Evolutionary conservation across 75 land plant species (phyloP).

Genomic region (Cryptomeria japonica): DNA sequence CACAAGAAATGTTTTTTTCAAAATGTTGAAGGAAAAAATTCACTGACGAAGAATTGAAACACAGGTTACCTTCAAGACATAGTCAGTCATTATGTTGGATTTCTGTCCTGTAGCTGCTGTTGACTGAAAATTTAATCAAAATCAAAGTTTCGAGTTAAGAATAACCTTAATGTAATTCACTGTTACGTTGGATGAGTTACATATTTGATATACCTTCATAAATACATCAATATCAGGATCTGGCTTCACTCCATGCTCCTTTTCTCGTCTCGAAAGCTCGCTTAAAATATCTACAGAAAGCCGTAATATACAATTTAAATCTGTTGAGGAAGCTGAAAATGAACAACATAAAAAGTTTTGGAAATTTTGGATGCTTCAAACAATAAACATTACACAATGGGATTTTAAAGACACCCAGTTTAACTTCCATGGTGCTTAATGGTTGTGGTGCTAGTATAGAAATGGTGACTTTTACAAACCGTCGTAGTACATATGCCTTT

Average conservation of each 20-base stretch:
- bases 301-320: neutral
- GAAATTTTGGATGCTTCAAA: no score
- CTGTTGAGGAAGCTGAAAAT: neutral
- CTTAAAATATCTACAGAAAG: conserved; percentile 39
- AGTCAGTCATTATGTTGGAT: conserved; percentile 55
- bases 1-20: neutral
- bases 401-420: no score
- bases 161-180: neutral
- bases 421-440: no score
- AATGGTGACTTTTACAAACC: no score
- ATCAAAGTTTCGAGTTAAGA: neutral
- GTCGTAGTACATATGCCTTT: no score
- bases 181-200: neutral
- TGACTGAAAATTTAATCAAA: conserved; percentile 36
- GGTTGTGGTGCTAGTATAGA: no score
- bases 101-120: conserved; percentile 49
- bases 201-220: conserved; percentile 54
- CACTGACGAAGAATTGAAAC: no score
- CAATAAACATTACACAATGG: neutral
- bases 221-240: conserved; percentile 86
- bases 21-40: no score
- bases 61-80: conserved; percentile 51
- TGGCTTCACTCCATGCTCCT: conserved; percentile 65
- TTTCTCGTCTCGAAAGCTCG: conserved; percentile 67
- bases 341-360: no score